These are phyloP conservation scores for Russula ochroleuca DNA, from an alignment of 768 basidiomycete species.

Conservation along the genomic window DNA sequence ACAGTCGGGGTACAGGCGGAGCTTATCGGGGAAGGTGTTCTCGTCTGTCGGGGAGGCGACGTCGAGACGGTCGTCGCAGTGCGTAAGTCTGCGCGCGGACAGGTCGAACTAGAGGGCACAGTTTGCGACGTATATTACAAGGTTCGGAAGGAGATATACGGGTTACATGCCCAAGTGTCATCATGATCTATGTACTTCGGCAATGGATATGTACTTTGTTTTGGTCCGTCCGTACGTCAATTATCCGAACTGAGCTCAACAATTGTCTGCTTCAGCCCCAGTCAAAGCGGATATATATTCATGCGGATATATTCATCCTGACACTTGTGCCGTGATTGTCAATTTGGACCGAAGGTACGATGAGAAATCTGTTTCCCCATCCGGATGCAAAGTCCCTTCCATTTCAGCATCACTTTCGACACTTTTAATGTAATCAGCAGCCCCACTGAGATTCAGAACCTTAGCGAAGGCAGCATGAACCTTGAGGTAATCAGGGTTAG, in stretches of 20 bases:
- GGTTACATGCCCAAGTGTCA: constrained; percentile 83
- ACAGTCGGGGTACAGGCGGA: constrained; percentile 81
- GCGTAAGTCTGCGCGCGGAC: constrained; percentile 78
- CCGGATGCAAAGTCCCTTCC: too few species aligned
- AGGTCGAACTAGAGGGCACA: constrained; percentile 84
- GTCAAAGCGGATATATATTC: too few species aligned
- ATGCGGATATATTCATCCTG: too few species aligned
- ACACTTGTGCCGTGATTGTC: too few species aligned
- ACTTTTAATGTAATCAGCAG: too few species aligned
- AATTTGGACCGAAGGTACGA: too few species aligned
- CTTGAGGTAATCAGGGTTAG: too few species aligned
- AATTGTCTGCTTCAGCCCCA: neutral
- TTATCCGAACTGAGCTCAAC: neutral
- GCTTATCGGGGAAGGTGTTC: constrained; percentile 94
- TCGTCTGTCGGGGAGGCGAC: constrained; percentile 74
- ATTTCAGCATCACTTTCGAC: too few species aligned
- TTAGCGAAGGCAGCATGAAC: neutral
- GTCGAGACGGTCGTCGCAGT: constrained; percentile 74
- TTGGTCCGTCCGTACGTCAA: neutral
- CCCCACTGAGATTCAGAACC: too few species aligned
- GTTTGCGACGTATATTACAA: constrained; percentile 86
- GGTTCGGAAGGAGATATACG: constrained; percentile 87
- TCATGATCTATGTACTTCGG: constrained; percentile 35
- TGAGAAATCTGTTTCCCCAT: too few species aligned
- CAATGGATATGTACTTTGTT: neutral